These are phyloP conservation scores for Lactarius tabidus DNA, from an alignment of 768 basidiomycete species.

Conservation along the genomic window DNA sequence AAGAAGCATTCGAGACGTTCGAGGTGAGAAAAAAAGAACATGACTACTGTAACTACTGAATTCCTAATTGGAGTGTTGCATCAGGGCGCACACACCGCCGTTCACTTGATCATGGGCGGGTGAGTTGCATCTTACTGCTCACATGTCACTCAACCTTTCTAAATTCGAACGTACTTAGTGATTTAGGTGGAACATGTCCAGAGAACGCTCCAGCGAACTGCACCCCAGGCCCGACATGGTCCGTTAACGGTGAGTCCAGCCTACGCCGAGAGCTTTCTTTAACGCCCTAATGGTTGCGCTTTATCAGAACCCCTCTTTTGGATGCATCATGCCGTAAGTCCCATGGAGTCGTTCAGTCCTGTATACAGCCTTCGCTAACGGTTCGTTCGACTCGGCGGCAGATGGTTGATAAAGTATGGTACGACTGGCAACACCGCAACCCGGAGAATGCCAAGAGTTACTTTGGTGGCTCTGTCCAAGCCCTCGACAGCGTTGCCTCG, in stretches of 20 bases:
- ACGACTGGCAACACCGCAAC: constrained; percentile 34
- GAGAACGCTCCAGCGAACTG: constrained; percentile 29
- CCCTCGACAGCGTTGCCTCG: constrained; percentile 25
- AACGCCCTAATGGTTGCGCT: not conserved
- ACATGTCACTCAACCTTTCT: not conserved
- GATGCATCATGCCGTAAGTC: constrained; percentile 36
- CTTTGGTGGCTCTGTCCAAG: constrained; percentile 34
- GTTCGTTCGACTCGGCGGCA: not conserved
- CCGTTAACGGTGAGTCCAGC: constrained; percentile 31
- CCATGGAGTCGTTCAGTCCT: not conserved
- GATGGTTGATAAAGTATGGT: constrained; percentile 40
- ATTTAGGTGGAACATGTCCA: constrained; percentile 32
- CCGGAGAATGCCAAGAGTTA: constrained; percentile 30
- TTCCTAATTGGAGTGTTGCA: not conserved
- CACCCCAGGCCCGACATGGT: constrained; percentile 30
- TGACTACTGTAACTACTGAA: not conserved
- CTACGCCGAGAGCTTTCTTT: not conserved
- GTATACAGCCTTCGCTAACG: not conserved
- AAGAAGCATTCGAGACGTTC: constrained; percentile 30
- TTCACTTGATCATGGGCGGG: constrained; percentile 38
- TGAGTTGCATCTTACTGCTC: constrained; percentile 11
- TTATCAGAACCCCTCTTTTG: constrained; percentile 36
- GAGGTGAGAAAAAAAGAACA: constrained; percentile 25
- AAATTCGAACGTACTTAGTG: constrained; percentile 24
- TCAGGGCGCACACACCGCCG: constrained; percentile 35